phyloP scores from a whole-genome alignment of 1,284 basidiomycete species.

The Coniophora puteana region DNA sequence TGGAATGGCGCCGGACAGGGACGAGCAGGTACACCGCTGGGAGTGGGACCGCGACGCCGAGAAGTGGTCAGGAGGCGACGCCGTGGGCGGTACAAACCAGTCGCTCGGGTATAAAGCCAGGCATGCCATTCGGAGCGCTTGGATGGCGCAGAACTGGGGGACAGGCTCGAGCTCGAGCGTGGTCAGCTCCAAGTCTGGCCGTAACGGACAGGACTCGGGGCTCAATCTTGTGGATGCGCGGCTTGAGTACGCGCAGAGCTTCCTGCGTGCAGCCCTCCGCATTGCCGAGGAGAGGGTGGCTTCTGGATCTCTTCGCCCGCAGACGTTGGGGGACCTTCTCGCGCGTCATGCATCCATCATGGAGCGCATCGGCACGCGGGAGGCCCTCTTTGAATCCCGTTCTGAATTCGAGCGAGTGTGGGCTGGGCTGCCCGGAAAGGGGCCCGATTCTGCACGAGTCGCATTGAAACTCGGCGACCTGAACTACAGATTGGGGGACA shows the following conservation, averaged over 20 bases:
- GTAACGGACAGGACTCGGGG: constrained; percentile 31
- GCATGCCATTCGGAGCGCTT: constrained; percentile 69
- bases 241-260: constrained; percentile 50
- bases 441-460: constrained; percentile 46
- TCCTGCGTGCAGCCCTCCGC: constrained; percentile 49
- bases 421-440: constrained; percentile 38
- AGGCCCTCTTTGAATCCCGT: constrained; percentile 55
- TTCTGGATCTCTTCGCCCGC: constrained; percentile 39
- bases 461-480: constrained; percentile 68
- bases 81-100: constrained; percentile 73
- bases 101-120: constrained; percentile 63
- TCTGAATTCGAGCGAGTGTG: constrained; percentile 65
- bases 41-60: constrained; percentile 74
- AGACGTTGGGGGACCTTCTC: constrained; percentile 58
- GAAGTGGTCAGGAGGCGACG: constrained; percentile 69
- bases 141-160: constrained; percentile 76
- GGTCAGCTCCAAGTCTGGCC: constrained; percentile 34
- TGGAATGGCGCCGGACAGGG: constrained; percentile 48
- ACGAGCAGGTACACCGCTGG: constrained; percentile 55
- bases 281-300: constrained; percentile 38
- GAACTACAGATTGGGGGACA: constrained; percentile 48
- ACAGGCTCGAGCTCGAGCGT: constrained; percentile 42
- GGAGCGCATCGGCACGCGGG: constrained; percentile 62
- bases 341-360: constrained; percentile 60
- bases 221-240: constrained; percentile 48